A percentile compares a stretch with the other conserved stretches of the same genome.
These are phyloP conservation scores for Eruca vesicaria DNA, from an alignment of 441 rosid genomes.

Conservation along the genomic window DNA sequence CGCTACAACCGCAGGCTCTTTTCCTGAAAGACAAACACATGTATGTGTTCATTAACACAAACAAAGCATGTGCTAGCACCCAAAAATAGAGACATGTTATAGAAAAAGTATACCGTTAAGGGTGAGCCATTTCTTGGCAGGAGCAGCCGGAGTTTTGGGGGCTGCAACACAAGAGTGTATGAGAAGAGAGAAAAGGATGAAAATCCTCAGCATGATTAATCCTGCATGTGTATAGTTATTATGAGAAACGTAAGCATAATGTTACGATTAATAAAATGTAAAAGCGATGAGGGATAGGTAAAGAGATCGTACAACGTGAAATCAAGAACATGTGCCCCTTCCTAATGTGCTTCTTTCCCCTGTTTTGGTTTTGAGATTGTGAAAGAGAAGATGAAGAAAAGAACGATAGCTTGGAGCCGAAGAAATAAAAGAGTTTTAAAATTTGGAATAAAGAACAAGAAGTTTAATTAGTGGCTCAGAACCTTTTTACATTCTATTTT, in stretches of 20 bases:
- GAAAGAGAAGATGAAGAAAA: slow-evolving; percentile 12
- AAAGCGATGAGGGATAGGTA: not conserved
- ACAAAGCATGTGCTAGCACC: not conserved
- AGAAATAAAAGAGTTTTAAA: slow-evolving; percentile 12
- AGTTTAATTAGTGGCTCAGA: not conserved
- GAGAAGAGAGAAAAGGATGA: not conserved
- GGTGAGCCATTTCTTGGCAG: slow-evolving; percentile 34
- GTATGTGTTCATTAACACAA: not conserved
- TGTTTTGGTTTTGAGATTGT: slow-evolving; percentile 1
- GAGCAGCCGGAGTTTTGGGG: not conserved
- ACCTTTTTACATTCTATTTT: slow-evolving; percentile 12
- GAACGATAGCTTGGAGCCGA: slow-evolving; percentile 22
- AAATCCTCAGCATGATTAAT: slow-evolving; percentile 15
- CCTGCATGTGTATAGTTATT: slow-evolving; percentile 13
- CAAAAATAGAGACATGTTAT: not conserved
- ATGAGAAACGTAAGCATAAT: not conserved
- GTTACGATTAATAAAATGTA: not conserved
- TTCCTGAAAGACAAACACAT: slow-evolving; percentile 38
- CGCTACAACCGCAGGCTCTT: slow-evolving; percentile 56
- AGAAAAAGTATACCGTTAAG: slow-evolving; percentile 26
- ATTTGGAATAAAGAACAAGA: slow-evolving; percentile 2
- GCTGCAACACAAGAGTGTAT: slow-evolving; percentile 16
- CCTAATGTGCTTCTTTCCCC: slow-evolving; percentile 10
- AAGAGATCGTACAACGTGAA: not conserved
- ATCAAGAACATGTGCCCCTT: slow-evolving; percentile 25